Percentiles rank a stretch among this genome's conserved stretches.
Evolutionary conservation across 257 asterid genomes (phyloP).

Genomic region (Forsythia viridissima): DNA sequence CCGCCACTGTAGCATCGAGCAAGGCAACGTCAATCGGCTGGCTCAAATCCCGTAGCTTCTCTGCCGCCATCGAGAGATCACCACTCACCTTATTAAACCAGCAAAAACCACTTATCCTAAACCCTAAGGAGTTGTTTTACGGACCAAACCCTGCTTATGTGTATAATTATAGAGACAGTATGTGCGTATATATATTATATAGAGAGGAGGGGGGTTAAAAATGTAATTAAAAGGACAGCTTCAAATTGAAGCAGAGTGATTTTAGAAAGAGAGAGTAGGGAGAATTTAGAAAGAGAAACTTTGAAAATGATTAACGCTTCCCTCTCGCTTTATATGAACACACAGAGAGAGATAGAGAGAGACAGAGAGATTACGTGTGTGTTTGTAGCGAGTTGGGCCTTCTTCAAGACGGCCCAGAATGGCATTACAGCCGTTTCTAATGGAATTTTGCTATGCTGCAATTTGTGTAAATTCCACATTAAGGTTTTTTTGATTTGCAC

Average conservation of each 20-base stretch:
- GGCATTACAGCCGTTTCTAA: not conserved
- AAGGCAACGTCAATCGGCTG: conserved; percentile 85
- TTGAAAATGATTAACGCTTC: conserved; percentile 38
- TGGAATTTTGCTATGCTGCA: no score
- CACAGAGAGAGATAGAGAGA: not conserved
- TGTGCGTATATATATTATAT: not conserved
- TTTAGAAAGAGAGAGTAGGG: conserved; percentile 26
- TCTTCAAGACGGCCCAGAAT: not conserved
- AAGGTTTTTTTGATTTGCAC: no score
- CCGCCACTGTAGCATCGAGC: conserved; percentile 91
- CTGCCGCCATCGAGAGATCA: conserved; percentile 70
- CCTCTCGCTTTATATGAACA: conserved; percentile 35
- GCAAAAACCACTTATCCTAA: conserved; percentile 10
- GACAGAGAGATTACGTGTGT: not conserved
- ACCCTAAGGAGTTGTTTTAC: conserved; percentile 37
- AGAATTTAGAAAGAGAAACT: conserved; percentile 26
- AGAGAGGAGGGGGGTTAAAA: not conserved
- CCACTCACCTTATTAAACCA: conserved; percentile 36
- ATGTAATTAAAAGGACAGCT: conserved; percentile 48
- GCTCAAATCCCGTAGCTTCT: conserved; percentile 80
- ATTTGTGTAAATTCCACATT: no score
- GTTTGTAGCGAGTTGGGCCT: not conserved
- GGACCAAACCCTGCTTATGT: conserved; percentile 24
- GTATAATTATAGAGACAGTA: not conserved
- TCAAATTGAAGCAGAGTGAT: conserved; percentile 55